phyloP scores from a whole-genome alignment of 78 protist genomes.

The Dictyostelium discoideum region DNA sequence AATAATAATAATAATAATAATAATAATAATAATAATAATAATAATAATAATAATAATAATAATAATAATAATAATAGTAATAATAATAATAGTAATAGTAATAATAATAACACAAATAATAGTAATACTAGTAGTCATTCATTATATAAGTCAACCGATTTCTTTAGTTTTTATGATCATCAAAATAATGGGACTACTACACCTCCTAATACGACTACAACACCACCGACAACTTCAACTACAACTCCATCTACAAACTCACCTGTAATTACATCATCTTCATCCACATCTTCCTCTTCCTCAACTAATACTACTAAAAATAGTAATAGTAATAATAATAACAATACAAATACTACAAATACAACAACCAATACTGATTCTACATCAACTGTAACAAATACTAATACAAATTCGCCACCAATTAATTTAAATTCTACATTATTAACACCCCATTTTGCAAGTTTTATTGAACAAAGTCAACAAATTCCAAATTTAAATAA shows the following conservation, averaged over 20 bases:
- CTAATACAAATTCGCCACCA: neutral
- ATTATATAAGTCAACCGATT: neutral
- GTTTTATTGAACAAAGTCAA: neutral
- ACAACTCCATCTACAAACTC: neutral
- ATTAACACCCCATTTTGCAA: conserved; percentile 7
- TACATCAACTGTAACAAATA: neutral
- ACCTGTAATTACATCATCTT: neutral
- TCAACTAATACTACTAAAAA: neutral
- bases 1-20: neutral
- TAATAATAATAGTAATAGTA: neutral
- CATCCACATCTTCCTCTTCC: neutral
- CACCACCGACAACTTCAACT: neutral
- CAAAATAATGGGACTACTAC: neutral
- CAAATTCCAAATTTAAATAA: conserved; percentile 6
- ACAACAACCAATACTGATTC: neutral
- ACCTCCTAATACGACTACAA: neutral
- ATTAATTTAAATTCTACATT: neutral
- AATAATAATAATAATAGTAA: too few relatives aligned
- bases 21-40: neutral
- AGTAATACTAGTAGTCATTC: neutral
- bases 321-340: neutral
- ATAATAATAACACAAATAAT: neutral
- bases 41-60: neutral
- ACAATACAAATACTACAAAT: neutral
- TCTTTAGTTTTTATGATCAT: neutral